phyloP scores from a whole-genome alignment of 1,284 basidiomycete genomes.

The Grifola frondosa region DNA sequence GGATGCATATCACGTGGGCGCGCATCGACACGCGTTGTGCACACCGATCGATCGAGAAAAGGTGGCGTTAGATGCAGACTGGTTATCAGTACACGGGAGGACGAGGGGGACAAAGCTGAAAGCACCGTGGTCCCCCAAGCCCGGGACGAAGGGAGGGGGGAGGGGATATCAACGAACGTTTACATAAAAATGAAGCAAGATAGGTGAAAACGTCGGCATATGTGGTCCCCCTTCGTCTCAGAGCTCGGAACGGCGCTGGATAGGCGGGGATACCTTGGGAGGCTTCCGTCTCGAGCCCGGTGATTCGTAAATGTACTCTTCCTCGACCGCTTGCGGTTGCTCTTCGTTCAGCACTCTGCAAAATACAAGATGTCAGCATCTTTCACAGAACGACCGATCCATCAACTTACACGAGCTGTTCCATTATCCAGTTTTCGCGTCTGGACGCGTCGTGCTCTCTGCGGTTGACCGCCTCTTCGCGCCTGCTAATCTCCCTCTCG shows the following conservation, averaged over 20 bases:
- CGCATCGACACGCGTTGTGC: conserved; percentile 26
- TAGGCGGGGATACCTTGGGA: conserved; percentile 81
- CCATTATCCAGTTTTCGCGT: conserved; percentile 85
- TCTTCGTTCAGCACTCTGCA: conserved; percentile 67
- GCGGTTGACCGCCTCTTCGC: conserved; percentile 78
- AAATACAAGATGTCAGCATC: conserved; percentile 16
- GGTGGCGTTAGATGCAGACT: conserved; percentile 29
- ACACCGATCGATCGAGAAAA: conserved; percentile 32
- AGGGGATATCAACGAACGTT: conserved; percentile 56
- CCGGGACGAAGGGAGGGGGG: conserved; percentile 74
- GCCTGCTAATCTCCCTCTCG: conserved; percentile 78
- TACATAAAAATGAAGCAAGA: conserved; percentile 45
- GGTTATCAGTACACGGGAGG: conserved; percentile 51
- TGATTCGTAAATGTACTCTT: conserved; percentile 77
- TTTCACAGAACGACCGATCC: not conserved
- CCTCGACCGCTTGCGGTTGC: conserved; percentile 61
- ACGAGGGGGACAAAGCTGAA: conserved; percentile 73
- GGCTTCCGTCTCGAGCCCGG: conserved; percentile 66
- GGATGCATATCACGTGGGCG: conserved; percentile 47
- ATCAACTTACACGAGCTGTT: conserved; percentile 73
- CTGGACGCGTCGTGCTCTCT: conserved; percentile 80
- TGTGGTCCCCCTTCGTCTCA: conserved; percentile 82
- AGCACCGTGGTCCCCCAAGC: conserved; percentile 80
- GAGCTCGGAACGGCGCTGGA: conserved; percentile 82
- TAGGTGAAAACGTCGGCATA: conserved; percentile 41